These are phyloP conservation scores for Penicillium verrucosum DNA, from an alignment of 2,329 filamentous ascomycete genomes.

Conservation along the genomic window DNA sequence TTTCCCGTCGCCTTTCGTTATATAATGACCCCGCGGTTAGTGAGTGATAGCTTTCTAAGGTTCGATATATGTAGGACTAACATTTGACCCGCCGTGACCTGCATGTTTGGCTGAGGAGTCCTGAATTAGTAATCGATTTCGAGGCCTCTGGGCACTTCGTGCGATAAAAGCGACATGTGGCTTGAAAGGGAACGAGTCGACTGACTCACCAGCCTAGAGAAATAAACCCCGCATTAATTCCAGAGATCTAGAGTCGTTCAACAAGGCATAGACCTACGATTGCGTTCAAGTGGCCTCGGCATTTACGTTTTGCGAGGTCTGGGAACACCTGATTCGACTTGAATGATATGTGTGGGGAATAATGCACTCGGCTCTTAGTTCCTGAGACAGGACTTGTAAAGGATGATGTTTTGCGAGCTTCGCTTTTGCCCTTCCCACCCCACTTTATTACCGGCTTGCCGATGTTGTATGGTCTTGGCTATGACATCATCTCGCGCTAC, in stretches of 20 bases:
- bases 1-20: slow-evolving; percentile 6
- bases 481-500: too few species aligned
- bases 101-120: not conserved
- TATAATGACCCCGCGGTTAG: not conserved
- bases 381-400: not conserved
- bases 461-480: too few species aligned
- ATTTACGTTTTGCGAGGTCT: not conserved
- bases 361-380: not conserved
- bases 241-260: not conserved
- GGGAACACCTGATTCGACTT: not conserved
- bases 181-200: not conserved
- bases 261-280: not conserved
- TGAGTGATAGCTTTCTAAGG: not conserved
- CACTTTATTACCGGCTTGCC: not conserved
- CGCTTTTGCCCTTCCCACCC: not conserved
- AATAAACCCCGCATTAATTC: not conserved
- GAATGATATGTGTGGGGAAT: not conserved
- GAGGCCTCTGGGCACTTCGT: too few species aligned
- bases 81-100: slow-evolving; percentile 7
- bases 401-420: not conserved
- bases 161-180: not conserved
- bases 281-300: not conserved
- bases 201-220: not conserved
- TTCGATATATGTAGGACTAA: not conserved
- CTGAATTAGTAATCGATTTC: not conserved